phyloP scores from a whole-genome alignment of 1,284 basidiomycete species.

The Sporisorium exsertum region DNA sequence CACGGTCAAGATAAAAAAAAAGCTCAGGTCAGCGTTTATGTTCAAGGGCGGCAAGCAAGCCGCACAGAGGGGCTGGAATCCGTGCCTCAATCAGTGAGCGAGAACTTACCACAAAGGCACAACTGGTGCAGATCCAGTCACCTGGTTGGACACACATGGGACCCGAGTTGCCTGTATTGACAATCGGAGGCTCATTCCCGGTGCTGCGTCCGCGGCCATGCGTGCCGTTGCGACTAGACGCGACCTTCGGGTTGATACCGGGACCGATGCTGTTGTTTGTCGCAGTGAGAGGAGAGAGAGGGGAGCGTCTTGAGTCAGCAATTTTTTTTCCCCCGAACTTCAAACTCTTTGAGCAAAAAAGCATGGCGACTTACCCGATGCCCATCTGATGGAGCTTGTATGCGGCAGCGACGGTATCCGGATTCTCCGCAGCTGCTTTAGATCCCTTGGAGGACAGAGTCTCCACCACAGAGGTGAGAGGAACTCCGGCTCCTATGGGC shows the following conservation, averaged over 20 bases:
- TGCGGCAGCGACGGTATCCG: constrained; percentile 42
- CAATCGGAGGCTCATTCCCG: constrained; percentile 70
- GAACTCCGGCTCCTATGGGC: constrained; percentile 39
- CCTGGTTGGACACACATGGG: constrained; percentile 87
- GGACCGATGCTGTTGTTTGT: constrained; percentile 44
- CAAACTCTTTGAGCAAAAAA: background rate
- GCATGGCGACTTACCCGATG: constrained; percentile 34
- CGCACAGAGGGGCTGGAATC: background rate
- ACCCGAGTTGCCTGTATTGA: constrained; percentile 87
- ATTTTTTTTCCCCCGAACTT: background rate
- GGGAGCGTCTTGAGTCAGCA: background rate
- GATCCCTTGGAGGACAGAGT: constrained; percentile 44
- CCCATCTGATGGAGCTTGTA: constrained; percentile 47
- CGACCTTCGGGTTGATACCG: constrained; percentile 56
- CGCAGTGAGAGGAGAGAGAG: background rate
- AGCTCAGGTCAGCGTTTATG: constrained; percentile 1
- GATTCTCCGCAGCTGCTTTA: constrained; percentile 46
- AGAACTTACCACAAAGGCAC: constrained; percentile 69
- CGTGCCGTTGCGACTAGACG: constrained; percentile 14
- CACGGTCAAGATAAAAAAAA: background rate
- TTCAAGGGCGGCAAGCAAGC: background rate
- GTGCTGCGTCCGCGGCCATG: constrained; percentile 22
- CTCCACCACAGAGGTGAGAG: constrained; percentile 47
- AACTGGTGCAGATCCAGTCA: constrained; percentile 87
- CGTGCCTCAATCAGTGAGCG: background rate